Conservation (phyloP, 2,329 filamentous ascomycete genomes). For the Neopestalotiopsis clavispora region DNA sequence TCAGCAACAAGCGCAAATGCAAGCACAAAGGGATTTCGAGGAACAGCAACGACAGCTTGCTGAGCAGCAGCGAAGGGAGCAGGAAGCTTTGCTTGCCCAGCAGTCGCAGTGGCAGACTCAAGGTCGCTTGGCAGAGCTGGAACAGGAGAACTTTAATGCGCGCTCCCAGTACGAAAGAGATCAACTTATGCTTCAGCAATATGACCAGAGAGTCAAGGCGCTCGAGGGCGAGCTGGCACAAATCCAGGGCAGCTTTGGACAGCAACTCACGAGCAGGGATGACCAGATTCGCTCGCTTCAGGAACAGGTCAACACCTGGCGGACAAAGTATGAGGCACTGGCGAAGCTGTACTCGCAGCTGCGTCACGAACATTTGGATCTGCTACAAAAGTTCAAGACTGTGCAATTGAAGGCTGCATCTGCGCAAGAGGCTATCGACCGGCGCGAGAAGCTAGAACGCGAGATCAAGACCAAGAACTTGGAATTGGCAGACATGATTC, state of each 20-base stretch:
- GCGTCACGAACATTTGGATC: constrained; percentile 90
- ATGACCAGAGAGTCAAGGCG: constrained; percentile 91
- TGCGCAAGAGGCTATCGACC: constrained; percentile 94
- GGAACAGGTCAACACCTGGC: constrained; percentile 97
- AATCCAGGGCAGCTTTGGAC: constrained; percentile 79
- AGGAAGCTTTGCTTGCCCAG: constrained; percentile 86
- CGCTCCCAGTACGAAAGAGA: constrained; percentile 96
- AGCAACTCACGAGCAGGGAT: constrained; percentile 88
- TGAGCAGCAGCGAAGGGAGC: constrained; percentile 88
- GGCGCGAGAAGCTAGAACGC: constrained; percentile 90
- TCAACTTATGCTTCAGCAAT: constrained; percentile 95
- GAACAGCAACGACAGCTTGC: constrained; percentile 87
- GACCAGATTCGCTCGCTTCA: constrained; percentile 92
- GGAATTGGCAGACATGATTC: constrained; percentile 98
- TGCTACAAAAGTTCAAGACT: constrained; percentile 94
- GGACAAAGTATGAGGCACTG: constrained; percentile 93
- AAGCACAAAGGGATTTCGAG: constrained; percentile 94
- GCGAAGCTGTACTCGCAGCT: constrained; percentile 98
- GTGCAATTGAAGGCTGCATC: constrained; percentile 96
- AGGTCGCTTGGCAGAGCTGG: constrained; percentile 91
- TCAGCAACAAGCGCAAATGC: constrained; percentile 81
- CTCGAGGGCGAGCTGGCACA: constrained; percentile 86
- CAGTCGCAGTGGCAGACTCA: constrained; percentile 95
- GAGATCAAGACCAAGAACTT: constrained; percentile 99
- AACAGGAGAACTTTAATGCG: constrained; percentile 93